Percentiles rank a stretch among this genome's conserved stretches.
phyloP scores from a whole-genome alignment of 2,329 filamentous ascomycete genomes.

The Emydomyces testavorans region DNA sequence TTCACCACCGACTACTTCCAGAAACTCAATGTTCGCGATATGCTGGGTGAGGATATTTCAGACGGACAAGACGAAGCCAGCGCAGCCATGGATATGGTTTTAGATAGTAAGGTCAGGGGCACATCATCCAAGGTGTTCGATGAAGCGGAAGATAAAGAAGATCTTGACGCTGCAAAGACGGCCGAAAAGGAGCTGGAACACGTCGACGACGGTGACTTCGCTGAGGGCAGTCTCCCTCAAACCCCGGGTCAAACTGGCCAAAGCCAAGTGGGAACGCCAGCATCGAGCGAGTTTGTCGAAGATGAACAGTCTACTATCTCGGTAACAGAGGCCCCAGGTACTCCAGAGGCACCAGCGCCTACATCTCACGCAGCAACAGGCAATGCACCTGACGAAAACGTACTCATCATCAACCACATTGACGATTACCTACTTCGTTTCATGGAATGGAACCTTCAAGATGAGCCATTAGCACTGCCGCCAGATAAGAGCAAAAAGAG shows the following conservation, averaged over 20 bases:
- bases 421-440: constrained; percentile 65
- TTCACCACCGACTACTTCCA: constrained; percentile 97
- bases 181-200: constrained; percentile 80
- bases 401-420: constrained; percentile 48
- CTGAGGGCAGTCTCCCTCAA: constrained; percentile 44
- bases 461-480: constrained; percentile 39
- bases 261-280: constrained; percentile 27
- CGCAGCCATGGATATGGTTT: constrained; percentile 73
- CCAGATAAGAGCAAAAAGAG: constrained; percentile 40
- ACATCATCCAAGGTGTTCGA: constrained; percentile 64
- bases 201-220: constrained; percentile 75
- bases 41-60: constrained; percentile 43
- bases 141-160: constrained; percentile 83
- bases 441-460: constrained; percentile 50
- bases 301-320: constrained; percentile 15
- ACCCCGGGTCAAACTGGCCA: constrained; percentile 23
- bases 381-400: constrained; percentile 29
- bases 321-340: constrained; percentile 6
- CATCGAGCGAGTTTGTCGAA: constrained; percentile 30
- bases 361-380: constrained; percentile 19
- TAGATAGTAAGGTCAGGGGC: constrained; percentile 56
- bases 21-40: constrained; percentile 57
- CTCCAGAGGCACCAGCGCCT: constrained; percentile 20
- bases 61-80: constrained; percentile 61
- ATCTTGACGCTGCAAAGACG: constrained; percentile 73